Percentiles rank a stretch among this genome's conserved stretches.
Conservation (phyloP, 805 yeast genomes). For the Kuraishia ogatae region DNA sequence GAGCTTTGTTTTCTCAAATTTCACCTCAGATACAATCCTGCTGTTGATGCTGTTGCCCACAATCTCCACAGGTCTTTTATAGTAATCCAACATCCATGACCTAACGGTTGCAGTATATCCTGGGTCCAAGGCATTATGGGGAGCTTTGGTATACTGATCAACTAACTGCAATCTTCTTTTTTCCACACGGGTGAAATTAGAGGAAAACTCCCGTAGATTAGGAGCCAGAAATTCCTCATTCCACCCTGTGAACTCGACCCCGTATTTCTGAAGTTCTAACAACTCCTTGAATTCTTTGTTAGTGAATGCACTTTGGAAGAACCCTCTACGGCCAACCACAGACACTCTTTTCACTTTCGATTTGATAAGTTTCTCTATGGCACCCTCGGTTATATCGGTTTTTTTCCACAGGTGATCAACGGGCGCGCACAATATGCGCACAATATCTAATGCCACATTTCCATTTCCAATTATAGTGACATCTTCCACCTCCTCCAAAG, state of each 20-base stretch:
- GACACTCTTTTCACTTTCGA: constrained; percentile 56
- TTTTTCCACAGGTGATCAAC: constrained; percentile 39
- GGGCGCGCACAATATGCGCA: constrained; percentile 65
- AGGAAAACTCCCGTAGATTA: constrained; percentile 17
- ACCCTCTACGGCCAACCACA: constrained; percentile 81
- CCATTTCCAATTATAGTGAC: constrained; percentile 94
- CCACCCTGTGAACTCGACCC: constrained; percentile 37
- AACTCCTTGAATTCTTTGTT: constrained; percentile 88
- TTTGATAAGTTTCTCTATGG: constrained; percentile 40
- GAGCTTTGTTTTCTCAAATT: constrained; percentile 40
- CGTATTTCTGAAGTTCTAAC: constrained; percentile 44
- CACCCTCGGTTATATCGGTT: constrained; percentile 68
- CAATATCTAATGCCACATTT: constrained; percentile 89
- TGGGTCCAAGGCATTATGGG: constrained; percentile 2
- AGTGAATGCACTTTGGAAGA: constrained; percentile 80
- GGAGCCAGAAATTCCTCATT: constrained; percentile 28
- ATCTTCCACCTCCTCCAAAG: constrained; percentile 48
- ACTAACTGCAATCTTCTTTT: constrained; percentile 62
- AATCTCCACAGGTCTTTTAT: constrained; percentile 54
- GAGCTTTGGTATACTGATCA: constrained; percentile 32
- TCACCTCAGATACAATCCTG: constrained; percentile 31
- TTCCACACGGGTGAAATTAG: constrained; percentile 39
- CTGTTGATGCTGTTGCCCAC: constrained; percentile 24
- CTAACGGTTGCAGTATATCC: constrained; percentile 10
- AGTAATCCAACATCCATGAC: constrained; percentile 63